Evolutionary conservation across 768 basidiomycete species (phyloP).

Genomic region (Leccinum barrowsii): DNA sequence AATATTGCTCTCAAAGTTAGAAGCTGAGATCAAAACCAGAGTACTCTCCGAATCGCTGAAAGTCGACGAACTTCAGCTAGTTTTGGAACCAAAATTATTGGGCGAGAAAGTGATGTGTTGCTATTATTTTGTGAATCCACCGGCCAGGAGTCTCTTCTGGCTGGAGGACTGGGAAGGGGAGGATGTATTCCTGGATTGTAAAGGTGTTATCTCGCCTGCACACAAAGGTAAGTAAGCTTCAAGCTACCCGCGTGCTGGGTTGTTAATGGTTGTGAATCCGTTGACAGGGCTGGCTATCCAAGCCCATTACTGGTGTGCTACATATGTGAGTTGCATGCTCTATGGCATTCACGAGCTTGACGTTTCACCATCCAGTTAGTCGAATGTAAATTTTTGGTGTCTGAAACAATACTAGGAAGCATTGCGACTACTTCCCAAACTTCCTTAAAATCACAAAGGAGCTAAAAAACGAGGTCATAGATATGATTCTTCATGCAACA

Average conservation of each 20-base stretch:
- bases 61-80: conserved; percentile 35
- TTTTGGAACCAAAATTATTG: conserved; percentile 38
- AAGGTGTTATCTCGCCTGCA: conserved; percentile 11
- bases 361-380: background rate
- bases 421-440: conserved; percentile 32
- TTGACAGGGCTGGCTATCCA: conserved; percentile 32
- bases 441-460: conserved; percentile 22
- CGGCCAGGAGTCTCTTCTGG: conserved; percentile 48
- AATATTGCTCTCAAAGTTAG: conserved; percentile 17
- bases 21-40: conserved; percentile 2
- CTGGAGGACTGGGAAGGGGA: conserved; percentile 40
- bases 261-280: background rate
- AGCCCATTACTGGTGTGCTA: conserved; percentile 35
- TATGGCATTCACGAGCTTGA: conserved; percentile 3
- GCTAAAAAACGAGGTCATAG: conserved; percentile 25
- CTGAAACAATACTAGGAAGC: conserved; percentile 25
- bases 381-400: background rate
- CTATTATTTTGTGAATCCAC: conserved; percentile 55
- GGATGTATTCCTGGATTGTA: conserved; percentile 29
- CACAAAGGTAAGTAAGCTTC: conserved; percentile 23
- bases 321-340: conserved; percentile 2
- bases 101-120: conserved; percentile 29
- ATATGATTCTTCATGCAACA: conserved; percentile 25
- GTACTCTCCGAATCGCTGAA: conserved; percentile 28
- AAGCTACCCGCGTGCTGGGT: background rate